Conservation (phyloP, 805 yeast genomes). For the Hanseniaspora clermontiae region DNA sequence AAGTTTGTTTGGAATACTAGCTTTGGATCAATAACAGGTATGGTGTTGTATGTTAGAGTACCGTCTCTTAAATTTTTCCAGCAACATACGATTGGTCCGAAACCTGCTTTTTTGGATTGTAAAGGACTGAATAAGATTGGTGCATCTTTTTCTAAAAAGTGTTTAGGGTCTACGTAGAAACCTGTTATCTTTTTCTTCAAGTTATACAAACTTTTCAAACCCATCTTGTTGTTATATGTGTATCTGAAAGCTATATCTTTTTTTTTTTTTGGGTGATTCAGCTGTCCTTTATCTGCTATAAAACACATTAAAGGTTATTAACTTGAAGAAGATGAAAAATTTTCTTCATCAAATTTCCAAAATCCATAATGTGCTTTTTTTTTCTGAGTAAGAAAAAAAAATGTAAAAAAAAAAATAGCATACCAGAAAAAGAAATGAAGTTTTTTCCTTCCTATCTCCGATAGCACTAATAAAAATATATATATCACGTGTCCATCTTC, state of each 20-base stretch:
- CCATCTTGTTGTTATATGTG: neutral
- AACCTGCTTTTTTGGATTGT: conserved; percentile 47
- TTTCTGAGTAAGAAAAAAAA: no score
- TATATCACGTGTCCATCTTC: no score
- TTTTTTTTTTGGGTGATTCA: neutral
- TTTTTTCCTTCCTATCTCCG: no score
- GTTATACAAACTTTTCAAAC: neutral
- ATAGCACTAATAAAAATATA: no score
- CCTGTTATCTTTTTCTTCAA: conserved; percentile 5
- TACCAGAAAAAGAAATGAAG: no score
- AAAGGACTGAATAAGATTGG: conserved; percentile 28
- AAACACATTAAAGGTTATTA: no score
- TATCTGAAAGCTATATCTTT: neutral
- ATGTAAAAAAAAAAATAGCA: no score
- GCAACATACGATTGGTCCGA: conserved; percentile 72
- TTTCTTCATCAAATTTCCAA: no score
- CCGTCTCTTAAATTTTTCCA: conserved; percentile 82
- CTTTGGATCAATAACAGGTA: conserved; percentile 39
- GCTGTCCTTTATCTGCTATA: no score
- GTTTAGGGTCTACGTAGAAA: conserved; percentile 16
- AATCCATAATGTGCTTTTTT: no score
- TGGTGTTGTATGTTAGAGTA: conserved; percentile 79
- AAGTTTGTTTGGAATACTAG: conserved; percentile 57
- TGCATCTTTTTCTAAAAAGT: conserved; percentile 31
- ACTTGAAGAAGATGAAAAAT: no score